Conservation (phyloP, 2,329 filamentous ascomycete genomes). For the Fusarium sp. region DNA sequence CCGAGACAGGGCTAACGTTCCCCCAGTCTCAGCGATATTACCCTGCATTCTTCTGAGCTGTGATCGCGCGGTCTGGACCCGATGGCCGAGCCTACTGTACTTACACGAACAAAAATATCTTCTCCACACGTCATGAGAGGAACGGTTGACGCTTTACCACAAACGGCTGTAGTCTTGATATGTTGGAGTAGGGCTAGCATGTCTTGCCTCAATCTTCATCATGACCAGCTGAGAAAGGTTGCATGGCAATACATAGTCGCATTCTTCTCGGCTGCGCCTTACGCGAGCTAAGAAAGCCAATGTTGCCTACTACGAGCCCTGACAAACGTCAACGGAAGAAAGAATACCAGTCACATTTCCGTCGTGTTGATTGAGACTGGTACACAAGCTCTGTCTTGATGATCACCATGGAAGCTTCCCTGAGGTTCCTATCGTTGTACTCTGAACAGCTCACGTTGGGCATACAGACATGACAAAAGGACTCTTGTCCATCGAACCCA, state of each 20-base stretch:
- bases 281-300: conserved; percentile 4
- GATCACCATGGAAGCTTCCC: neutral
- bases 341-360: neutral
- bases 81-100: neutral
- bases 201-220: conserved; percentile 24
- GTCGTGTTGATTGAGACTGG: neutral
- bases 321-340: neutral
- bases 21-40: conserved; percentile 15
- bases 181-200: neutral
- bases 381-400: neutral
- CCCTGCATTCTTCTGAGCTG: conserved; percentile 28
- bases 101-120: neutral
- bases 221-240: conserved; percentile 21
- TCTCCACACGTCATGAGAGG: conserved; percentile 17
- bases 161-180: conserved; percentile 3
- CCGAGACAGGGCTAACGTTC: conserved; percentile 35
- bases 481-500: conserved; percentile 4
- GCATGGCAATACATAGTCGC: conserved; percentile 11
- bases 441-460: conserved; percentile 22
- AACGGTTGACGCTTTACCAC: conserved; percentile 13
- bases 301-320: neutral
- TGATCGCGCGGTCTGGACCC: conserved; percentile 17
- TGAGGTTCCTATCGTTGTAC: neutral
- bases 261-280: conserved; percentile 1
- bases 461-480: conserved; percentile 26